Evolutionary conservation across 371 early-diverging fungal genomes (phyloP), one percentile per base, ranked within the genome.

Genomic region (Actinomortierella ambigua): DNA sequence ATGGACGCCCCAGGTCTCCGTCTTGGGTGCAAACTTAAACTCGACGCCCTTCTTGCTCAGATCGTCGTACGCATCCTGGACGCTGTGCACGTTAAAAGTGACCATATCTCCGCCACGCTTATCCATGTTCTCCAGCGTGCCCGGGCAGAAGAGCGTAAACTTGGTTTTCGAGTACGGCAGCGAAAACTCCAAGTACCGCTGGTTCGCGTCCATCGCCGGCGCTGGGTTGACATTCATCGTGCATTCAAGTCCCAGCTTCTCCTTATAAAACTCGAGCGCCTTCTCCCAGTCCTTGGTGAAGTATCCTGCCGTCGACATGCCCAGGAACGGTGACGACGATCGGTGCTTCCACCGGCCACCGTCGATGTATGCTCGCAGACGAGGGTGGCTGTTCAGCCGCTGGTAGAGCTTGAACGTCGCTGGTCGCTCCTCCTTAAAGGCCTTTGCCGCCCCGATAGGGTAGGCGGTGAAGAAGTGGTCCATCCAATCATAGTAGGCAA

Each of bases 341-440:
- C 67, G 73, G 41, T 57, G 40, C 22, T 73, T 48, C 75, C 75
- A 73, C 53, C 75, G 63, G 27, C 75, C 67, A 9, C 68, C 75
- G 0, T 60, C 61, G 29, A 67, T 67, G 22, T 73, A 73, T 39
- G 75, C 68, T 1, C 40, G 57, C 26, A 73, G 29, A 15, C 75
- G 67, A 9, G 75, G 63, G 52, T 67, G 59, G 43, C 46, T 14
- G 1, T 60, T 59, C 1, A 73, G 51, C 8, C 73, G 73, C 42
- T 52, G 29, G 43, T 53, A 73, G 39, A 73, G 48, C 57, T 66
- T 73, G 61, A 49, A 39, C 20, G 43, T 14, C 11, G 50, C 64
- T 1, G 75, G 75, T 11, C 68, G 75, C 6, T 50, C 57, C 17
- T 53, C 54, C 55, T 67, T 61, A 2, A 63, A 63, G 4, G 34